Evolutionary conservation across 495 filamentous ascomycete species (phyloP).

Genomic region (Penicillium longicatenatum): DNA sequence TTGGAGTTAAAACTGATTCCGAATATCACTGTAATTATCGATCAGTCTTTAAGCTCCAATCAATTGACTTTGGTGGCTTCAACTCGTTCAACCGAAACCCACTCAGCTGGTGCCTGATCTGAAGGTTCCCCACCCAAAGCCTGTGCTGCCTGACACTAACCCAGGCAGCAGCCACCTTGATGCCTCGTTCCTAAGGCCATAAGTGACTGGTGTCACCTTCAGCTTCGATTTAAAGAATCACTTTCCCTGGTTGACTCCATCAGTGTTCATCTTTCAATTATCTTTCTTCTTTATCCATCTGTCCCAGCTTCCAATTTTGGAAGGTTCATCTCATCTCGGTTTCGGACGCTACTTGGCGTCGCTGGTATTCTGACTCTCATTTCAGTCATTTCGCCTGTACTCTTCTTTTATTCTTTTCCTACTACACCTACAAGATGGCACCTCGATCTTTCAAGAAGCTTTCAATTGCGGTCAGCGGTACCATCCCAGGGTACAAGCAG

Average conservation of each 20-base stretch:
- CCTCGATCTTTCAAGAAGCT: conserved; percentile 41
- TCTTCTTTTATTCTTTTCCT: not conserved
- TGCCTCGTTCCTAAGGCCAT: not conserved
- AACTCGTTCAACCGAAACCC: not conserved
- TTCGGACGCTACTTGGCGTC: not conserved
- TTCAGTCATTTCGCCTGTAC: not conserved
- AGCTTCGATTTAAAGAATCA: not conserved
- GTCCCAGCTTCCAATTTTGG: no score
- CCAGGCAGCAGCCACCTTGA: conserved; percentile 1
- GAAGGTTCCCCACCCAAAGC: not conserved
- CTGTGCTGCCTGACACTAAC: not conserved
- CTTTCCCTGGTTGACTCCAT: not conserved
- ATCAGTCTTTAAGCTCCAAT: not conserved
- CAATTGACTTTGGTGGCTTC: no score
- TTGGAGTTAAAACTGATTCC: no score
- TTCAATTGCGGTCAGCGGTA: conserved; percentile 61
- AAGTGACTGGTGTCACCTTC: not conserved
- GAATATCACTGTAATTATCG: no score
- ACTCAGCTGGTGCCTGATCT: not conserved
- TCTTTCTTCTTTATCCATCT: not conserved
- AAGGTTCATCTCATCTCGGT: no score
- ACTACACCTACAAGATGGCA: conserved; percentile 26
- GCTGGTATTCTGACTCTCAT: not conserved
- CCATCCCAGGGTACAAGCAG: conserved; percentile 58
- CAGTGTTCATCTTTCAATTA: not conserved